Evolutionary conservation across 2,329 filamentous ascomycete genomes (phyloP), one percentile per base, ranked within the genome.

Genomic region (Amylocarpus encephaloides): DNA sequence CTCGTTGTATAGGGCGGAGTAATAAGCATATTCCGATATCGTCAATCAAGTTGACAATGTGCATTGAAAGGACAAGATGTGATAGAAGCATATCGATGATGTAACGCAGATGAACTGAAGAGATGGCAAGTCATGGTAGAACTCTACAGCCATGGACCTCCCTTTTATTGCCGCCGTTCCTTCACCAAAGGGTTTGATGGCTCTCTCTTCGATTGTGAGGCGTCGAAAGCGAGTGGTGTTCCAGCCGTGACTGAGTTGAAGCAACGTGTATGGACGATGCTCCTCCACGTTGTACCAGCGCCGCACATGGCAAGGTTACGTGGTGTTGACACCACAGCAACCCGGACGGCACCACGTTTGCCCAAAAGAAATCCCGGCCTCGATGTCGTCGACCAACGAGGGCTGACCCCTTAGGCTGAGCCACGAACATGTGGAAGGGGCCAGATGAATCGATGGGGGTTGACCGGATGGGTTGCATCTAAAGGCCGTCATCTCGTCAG

Each of bases 21-120:
- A 62, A 38, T 2, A 61, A 12, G 15, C 50, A 19, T 26, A 62
- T 59, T 5, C 61, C 59, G 15, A 62, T 34, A 41, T 63, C 61
- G 44, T 63, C 61, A 33, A 62, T 26, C 48, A 59, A 51, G 40
- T 61, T 54, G 33, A 59, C 26, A 16, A 43, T n/a, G 39, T 36
- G 32, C 49, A 51, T 51, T 49, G 26, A 35, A 34, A 30, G 39
- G 12, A n/a, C 7, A 13, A 46, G 11, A 50, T 15, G 16, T 49
- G 18, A 18, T 16, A 40, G 43, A 54, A 48, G 43, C 46, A 16
- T 12, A 49, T n/a, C 4, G 49, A 43, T 16, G 36, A 36, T 48
- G 16, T 16, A 26, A 15, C 44, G 6, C 5, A n/a, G 16, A 12
- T 26, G 19, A 16, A 32, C 12, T 29, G 15, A 16, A 26, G 22